A percentile compares a stretch with the other conserved stretches of the same genome.
phyloP scores from a whole-genome alignment of 805 yeast genomes.

The Ogataea parapolymorpha region DNA sequence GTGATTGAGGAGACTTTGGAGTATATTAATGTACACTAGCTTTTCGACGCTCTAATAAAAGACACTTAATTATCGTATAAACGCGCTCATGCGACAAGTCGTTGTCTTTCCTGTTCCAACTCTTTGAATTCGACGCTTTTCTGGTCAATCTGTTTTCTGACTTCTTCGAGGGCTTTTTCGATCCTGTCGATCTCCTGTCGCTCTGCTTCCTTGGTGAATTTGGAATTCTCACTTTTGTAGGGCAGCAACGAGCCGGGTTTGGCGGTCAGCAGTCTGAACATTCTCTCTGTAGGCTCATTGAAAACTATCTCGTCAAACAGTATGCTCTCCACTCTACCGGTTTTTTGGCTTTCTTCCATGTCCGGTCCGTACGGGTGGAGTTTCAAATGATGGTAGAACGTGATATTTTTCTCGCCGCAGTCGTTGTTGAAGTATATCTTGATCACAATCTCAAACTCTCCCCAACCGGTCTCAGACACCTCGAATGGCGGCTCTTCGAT shows the following conservation, averaged over 20 bases:
- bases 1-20: conserved; percentile 16
- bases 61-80: neutral
- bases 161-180: conserved; percentile 33
- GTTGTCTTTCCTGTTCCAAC: conserved; percentile 31
- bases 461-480: conserved; percentile 98
- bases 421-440: conserved; percentile 85
- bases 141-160: conserved; percentile 24
- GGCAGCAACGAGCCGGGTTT: conserved; percentile 59
- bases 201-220: conserved; percentile 49
- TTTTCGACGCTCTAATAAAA: neutral
- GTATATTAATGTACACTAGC: conserved; percentile 12
- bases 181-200: conserved; percentile 61
- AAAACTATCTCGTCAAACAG: conserved; percentile 90
- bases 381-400: conserved; percentile 83
- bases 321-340: conserved; percentile 51
- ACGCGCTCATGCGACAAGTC: conserved; percentile 9
- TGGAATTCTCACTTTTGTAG: conserved; percentile 25
- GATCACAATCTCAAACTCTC: conserved; percentile 91
- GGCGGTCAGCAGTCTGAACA: conserved; percentile 72
- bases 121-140: conserved; percentile 27
- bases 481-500: conserved; percentile 91
- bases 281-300: conserved; percentile 89
- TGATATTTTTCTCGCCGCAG: conserved; percentile 82
- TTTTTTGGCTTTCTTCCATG: conserved; percentile 23
- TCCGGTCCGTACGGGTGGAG: conserved; percentile 74